Conservation (phyloP, 1,284 basidiomycete species). For the Leccinum proximum region DNA sequence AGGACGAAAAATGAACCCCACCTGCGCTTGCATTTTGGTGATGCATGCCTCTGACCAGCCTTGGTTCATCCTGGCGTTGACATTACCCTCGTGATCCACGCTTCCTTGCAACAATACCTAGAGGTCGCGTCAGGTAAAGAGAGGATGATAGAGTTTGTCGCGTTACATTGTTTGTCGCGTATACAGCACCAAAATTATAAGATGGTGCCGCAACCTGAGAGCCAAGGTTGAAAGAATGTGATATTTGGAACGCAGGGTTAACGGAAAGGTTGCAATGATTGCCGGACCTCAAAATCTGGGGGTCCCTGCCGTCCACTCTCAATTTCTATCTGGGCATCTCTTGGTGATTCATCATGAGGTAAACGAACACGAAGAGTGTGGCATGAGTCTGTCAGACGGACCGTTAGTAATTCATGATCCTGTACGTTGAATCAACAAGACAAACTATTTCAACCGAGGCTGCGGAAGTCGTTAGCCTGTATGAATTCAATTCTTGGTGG, state of each 20-base stretch:
- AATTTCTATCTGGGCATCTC: too few relatives aligned
- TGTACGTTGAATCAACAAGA: too few relatives aligned
- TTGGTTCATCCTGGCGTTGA: conserved; percentile 90
- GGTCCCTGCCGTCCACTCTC: too few relatives aligned
- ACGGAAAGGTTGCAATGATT: conserved; percentile 59
- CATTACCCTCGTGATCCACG: conserved; percentile 90
- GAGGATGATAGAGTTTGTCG: background rate
- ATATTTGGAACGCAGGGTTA: conserved; percentile 97
- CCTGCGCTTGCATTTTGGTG: conserved; percentile 91
- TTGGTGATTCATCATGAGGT: too few relatives aligned
- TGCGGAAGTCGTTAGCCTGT: too few relatives aligned
- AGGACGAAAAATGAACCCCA: conserved; percentile 34
- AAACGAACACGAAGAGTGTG: too few relatives aligned
- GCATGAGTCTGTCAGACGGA: too few relatives aligned
- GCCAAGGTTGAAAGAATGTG: conserved; percentile 91
- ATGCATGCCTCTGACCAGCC: conserved; percentile 81
- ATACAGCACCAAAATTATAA: conserved; percentile 96
- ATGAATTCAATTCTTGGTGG: too few relatives aligned
- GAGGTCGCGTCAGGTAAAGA: conserved; percentile 17
- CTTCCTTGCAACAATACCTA: conserved; percentile 93
- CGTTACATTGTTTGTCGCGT: conserved; percentile 75
- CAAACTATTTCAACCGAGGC: too few relatives aligned
- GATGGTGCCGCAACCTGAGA: conserved; percentile 73
- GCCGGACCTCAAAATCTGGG: too few relatives aligned
- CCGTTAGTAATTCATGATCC: too few relatives aligned